phyloP scores from a whole-genome alignment of 306 rosid genomes.

The Carpinus viminea region DNA sequence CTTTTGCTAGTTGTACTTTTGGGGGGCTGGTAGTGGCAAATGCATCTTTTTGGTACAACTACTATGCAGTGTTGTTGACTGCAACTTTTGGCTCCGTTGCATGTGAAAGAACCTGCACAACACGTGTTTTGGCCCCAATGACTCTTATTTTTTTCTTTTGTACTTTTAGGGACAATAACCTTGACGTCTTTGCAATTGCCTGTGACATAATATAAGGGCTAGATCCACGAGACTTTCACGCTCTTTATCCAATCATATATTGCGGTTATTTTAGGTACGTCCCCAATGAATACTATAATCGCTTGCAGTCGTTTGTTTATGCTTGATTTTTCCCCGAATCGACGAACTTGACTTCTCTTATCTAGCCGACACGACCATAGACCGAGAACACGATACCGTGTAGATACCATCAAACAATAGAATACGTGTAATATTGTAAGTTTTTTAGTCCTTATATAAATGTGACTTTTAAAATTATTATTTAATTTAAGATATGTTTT shows the following conservation, averaged over 20 bases:
- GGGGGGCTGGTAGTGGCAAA: background rate
- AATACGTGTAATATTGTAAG: no score
- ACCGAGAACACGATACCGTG: no score
- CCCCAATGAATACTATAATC: background rate
- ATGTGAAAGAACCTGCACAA: background rate
- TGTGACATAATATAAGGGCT: background rate
- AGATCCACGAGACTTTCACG: background rate
- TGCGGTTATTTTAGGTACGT: background rate
- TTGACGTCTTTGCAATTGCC: background rate
- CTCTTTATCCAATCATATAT: background rate
- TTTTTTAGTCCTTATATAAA: no score
- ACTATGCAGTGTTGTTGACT: background rate
- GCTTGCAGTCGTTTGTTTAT: background rate
- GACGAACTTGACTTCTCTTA: no score
- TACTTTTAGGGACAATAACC: background rate
- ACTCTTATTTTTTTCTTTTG: background rate
- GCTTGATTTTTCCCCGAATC: background rate
- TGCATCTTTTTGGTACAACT: background rate
- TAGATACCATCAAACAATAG: no score
- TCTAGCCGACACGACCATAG: no score
- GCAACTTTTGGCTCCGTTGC: background rate
- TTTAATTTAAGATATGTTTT: no score
- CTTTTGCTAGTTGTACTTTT: background rate
- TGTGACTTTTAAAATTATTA: no score
- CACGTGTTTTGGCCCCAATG: no score